Evolutionary conservation across 768 basidiomycete genomes (phyloP).

Genomic region (Galerina sulciceps): DNA sequence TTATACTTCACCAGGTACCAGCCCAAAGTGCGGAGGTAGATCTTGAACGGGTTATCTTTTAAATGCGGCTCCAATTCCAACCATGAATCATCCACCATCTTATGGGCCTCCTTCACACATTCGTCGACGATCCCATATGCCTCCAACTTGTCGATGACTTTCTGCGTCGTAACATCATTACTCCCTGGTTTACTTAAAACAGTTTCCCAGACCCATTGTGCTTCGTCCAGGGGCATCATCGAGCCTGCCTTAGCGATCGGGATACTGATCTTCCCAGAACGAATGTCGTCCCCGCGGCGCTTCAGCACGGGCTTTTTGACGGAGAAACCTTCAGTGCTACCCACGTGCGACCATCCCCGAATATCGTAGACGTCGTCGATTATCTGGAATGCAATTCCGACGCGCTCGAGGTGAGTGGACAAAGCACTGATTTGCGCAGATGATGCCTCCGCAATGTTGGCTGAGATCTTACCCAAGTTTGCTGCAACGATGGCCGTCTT

Average conservation of each 20-base stretch:
- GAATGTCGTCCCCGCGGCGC: not conserved
- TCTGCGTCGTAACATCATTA: not conserved
- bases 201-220: not conserved
- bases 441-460: not conserved
- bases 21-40: not conserved
- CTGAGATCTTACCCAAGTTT: not conserved
- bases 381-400: not conserved
- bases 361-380: not conserved
- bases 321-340: not conserved
- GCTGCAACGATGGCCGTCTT: not conserved
- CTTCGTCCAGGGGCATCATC: not conserved
- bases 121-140: not conserved
- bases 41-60: not conserved
- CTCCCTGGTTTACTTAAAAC: not conserved
- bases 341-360: not conserved
- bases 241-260: not conserved
- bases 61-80: not conserved
- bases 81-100: not conserved
- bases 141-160: not conserved
- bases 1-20: not conserved
- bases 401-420: not conserved
- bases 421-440: not conserved
- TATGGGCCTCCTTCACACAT: not conserved
- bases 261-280: not conserved
- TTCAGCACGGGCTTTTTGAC: not conserved